Conservation (phyloP, 2,329 filamentous ascomycete species). For the Hypomyces rosellus region DNA sequence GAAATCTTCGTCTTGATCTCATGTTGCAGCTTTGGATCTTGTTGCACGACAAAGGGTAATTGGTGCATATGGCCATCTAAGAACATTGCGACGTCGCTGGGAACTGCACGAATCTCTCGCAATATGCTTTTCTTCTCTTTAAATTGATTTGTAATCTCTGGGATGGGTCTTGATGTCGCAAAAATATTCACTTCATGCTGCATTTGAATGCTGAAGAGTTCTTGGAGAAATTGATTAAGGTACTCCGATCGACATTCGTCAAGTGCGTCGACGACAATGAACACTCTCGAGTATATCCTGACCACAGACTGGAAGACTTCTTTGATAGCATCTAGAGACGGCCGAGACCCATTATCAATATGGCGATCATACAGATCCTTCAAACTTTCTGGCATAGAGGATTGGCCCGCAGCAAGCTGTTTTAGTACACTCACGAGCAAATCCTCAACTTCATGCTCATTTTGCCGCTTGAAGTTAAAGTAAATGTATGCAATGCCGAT, state of each 20-base stretch:
- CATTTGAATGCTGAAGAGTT: neutral
- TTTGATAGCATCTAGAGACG: neutral
- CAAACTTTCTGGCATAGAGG: neutral
- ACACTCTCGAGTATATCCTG: neutral
- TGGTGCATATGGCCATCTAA: neutral
- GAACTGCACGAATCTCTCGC: neutral
- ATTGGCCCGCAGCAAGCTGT: neutral
- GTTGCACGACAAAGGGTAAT: neutral
- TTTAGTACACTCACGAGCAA: neutral
- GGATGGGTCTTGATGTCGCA: neutral
- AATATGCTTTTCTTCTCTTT: neutral
- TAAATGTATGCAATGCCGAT: constrained; percentile 2
- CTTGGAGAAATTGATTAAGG: neutral
- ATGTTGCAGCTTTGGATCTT: neutral
- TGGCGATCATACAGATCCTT: neutral
- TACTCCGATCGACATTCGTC: neutral
- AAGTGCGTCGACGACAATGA: constrained; percentile 1
- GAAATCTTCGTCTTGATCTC: neutral
- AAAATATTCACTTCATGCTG: neutral
- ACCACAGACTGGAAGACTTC: neutral
- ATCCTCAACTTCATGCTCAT: neutral
- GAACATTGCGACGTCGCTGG: neutral
- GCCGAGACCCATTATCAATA: neutral
- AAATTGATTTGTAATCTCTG: neutral
- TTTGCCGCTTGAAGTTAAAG: neutral